A percentile compares a stretch with the other conserved stretches of the same genome.
Conservation (phyloP, 306 rosid species). For the Corylus avellana region DNA sequence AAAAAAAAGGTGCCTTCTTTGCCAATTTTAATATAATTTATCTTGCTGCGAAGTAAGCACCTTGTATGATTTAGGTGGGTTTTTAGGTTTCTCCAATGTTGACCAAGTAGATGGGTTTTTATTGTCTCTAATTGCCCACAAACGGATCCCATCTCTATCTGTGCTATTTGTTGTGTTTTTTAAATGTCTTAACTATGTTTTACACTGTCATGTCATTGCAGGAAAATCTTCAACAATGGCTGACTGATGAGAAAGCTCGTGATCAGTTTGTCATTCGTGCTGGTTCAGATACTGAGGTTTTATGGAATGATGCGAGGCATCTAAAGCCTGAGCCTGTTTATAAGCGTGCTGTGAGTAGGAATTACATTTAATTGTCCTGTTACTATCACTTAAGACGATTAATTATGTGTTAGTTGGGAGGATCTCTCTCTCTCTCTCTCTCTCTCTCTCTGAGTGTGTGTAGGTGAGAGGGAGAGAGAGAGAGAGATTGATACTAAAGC, state of each 20-base stretch:
- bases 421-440: background rate
- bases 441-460: background rate
- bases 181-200: background rate
- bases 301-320: slow-evolving; percentile 90
- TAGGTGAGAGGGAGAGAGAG: background rate
- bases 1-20: background rate
- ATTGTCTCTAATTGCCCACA: background rate
- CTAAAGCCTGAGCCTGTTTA: slow-evolving; percentile 81
- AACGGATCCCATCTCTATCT: background rate
- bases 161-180: background rate
- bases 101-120: background rate
- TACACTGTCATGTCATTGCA: slow-evolving; percentile 24
- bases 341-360: slow-evolving; percentile 68
- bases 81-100: background rate
- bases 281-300: slow-evolving; percentile 81
- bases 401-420: background rate
- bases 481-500: background rate
- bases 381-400: background rate
- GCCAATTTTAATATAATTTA: background rate
- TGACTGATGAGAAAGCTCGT: slow-evolving; percentile 85
- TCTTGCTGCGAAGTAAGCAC: no score
- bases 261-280: slow-evolving; percentile 94
- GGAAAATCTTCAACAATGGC: slow-evolving; percentile 95
- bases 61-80: background rate
- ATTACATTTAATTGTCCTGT: background rate